Conservation (phyloP, 352 stramenopile genomes). For the Pythium plurisporium region DNA sequence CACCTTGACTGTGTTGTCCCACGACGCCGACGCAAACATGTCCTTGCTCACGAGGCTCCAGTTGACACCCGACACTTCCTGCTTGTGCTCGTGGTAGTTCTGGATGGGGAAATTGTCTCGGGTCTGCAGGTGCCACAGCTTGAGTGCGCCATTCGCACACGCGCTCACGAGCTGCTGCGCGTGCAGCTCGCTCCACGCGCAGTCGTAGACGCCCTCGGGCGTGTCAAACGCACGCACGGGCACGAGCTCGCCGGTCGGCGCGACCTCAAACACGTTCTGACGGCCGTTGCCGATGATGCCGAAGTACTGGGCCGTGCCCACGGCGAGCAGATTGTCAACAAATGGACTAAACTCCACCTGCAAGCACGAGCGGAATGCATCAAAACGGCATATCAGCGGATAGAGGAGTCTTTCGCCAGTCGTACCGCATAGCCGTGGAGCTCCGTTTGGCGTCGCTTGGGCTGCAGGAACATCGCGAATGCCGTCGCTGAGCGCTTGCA, state of each 20-base stretch:
- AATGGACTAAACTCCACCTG: conserved; percentile 92
- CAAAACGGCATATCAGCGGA: not conserved
- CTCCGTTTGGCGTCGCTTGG: conserved; percentile 51
- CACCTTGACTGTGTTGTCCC: conserved; percentile 85
- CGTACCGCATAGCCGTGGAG: conserved; percentile 65
- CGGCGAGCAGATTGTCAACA: conserved; percentile 77
- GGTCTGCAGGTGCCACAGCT: conserved; percentile 89
- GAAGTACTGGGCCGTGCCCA: conserved; percentile 90
- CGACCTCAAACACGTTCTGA: conserved; percentile 79
- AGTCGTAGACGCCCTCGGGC: conserved; percentile 87
- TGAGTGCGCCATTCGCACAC: conserved; percentile 82
- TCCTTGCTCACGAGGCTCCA: conserved; percentile 90
- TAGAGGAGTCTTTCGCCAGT: not conserved
- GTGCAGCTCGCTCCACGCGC: conserved; percentile 87
- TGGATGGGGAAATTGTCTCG: conserved; percentile 85
- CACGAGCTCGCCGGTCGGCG: conserved; percentile 53
- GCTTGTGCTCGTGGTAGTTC: conserved; percentile 82
- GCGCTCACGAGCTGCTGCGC: conserved; percentile 83
- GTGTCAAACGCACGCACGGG: conserved; percentile 87
- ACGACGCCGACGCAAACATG: conserved; percentile 82
- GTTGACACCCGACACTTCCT: conserved; percentile 86
- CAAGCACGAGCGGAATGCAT: not conserved
- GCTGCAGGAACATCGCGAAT: conserved; percentile 60
- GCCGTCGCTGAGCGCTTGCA: too few relatives aligned
- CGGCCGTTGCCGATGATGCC: conserved; percentile 90